phyloP scores from a whole-genome alignment of 2,329 filamentous ascomycete species.

The Sporothrix globosa region DNA sequence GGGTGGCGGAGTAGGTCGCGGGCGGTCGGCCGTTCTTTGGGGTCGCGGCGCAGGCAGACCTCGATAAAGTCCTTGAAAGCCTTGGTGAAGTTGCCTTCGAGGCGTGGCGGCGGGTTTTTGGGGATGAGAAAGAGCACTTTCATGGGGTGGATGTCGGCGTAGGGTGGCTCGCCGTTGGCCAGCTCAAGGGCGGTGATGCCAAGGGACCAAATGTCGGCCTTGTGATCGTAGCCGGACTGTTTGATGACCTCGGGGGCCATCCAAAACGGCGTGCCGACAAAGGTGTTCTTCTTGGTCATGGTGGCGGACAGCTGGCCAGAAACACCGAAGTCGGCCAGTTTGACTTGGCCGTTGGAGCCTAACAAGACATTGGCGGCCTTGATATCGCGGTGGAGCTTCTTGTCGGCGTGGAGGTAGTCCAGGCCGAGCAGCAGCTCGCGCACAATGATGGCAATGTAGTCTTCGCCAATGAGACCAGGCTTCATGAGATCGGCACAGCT shows the following conservation, averaged over 20 bases:
- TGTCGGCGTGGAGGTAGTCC: conserved; percentile 91
- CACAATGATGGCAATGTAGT: conserved; percentile 95
- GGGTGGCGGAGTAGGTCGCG: conserved; percentile 85
- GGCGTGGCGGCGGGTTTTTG: conserved; percentile 82
- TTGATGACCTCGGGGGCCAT: conserved; percentile 99
- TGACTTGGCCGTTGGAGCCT: conserved; percentile 89
- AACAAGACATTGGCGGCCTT: conserved; percentile 96
- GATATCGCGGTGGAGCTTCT: conserved; percentile 95
- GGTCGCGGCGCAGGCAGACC: conserved; percentile 83
- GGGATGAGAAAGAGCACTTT: conserved; percentile 96
- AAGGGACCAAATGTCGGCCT: conserved; percentile 96
- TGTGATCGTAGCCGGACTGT: conserved; percentile 96
- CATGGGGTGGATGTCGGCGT: conserved; percentile 97
- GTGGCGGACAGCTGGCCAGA: conserved; percentile 95
- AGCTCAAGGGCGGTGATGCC: conserved; percentile 93
- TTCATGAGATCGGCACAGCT: conserved; percentile 97
- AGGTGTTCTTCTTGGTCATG: conserved; percentile 99
- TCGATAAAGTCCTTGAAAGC: conserved; percentile 84
- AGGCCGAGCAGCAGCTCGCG: conserved; percentile 85
- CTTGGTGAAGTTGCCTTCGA: conserved; percentile 81
- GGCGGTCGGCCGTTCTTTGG: conserved; percentile 82
- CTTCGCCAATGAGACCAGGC: conserved; percentile 85
- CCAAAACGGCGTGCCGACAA: conserved; percentile 98
- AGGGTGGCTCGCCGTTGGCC: conserved; percentile 89
- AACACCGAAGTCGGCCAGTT: conserved; percentile 95